Evolutionary conservation across 192 early-diverging fungal species (phyloP).

Genomic region (Backusella psychrophila): DNA sequence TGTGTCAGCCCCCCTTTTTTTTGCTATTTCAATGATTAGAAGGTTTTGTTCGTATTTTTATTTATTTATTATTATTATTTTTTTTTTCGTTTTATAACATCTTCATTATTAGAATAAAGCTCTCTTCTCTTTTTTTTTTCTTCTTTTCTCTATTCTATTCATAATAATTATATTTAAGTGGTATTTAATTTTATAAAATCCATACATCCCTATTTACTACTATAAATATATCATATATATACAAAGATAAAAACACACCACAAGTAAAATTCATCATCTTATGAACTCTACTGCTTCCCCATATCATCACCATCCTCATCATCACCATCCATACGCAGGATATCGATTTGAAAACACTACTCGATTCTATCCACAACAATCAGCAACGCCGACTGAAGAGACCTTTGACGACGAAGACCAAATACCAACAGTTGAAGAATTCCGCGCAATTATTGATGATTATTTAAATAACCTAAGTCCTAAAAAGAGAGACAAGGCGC

Average conservation of each 20-base stretch:
- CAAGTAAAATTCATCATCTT: not conserved
- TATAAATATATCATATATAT: not conserved
- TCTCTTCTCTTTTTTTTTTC: not conserved
- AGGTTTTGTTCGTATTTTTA: not conserved
- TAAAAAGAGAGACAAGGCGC: conserved; percentile 54
- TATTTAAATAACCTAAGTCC: conserved; percentile 48
- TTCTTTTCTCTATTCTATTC: not conserved
- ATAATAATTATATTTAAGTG: not conserved
- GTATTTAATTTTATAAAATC: not conserved
- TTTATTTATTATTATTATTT: not conserved
- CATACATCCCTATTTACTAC: not conserved
- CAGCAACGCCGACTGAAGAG: not conserved
- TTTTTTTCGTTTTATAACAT: not conserved
- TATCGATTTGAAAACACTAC: conserved; percentile 18
- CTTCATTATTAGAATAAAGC: not conserved
- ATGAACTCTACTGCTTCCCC: conserved; percentile 13
- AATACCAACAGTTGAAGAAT: conserved; percentile 44
- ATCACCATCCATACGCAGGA: conserved; percentile 15
- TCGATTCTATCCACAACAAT: conserved; percentile 8
- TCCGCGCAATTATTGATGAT: conserved; percentile 44
- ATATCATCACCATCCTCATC: conserved; percentile 1
- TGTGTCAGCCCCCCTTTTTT: conserved; percentile 4
- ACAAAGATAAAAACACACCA: not conserved
- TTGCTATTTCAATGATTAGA: not conserved
- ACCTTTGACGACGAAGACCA: conserved; percentile 32